These are phyloP conservation scores for Lachnellula arida DNA, from an alignment of 2,329 filamentous ascomycete species.

Conservation along the genomic window DNA sequence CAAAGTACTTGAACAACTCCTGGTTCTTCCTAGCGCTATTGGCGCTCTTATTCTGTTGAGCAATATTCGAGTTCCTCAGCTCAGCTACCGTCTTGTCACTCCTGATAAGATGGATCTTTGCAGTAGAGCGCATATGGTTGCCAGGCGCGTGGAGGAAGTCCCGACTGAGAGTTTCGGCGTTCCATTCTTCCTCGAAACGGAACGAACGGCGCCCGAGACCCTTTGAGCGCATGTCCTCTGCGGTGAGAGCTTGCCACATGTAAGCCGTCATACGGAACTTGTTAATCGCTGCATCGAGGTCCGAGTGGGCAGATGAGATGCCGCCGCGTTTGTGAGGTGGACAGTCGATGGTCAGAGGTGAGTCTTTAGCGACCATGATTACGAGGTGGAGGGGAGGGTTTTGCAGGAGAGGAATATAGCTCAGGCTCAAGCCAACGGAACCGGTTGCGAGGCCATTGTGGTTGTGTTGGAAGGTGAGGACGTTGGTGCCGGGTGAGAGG, in stretches of 20 bases:
- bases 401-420: slow-evolving; percentile 51
- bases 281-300: slow-evolving; percentile 57
- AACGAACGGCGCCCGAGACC: slow-evolving; percentile 66
- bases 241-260: slow-evolving; percentile 72
- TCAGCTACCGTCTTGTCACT: slow-evolving; percentile 62
- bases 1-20: slow-evolving; percentile 43
- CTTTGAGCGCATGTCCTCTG: slow-evolving; percentile 67
- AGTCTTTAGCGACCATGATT: slow-evolving; percentile 66
- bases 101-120: slow-evolving; percentile 66
- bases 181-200: slow-evolving; percentile 70
- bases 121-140: slow-evolving; percentile 27
- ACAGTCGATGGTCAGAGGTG: slow-evolving; percentile 63
- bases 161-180: slow-evolving; percentile 57
- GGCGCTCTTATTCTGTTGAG: slow-evolving; percentile 61
- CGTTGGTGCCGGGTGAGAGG: slow-evolving; percentile 61
- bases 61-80: slow-evolving; percentile 57
- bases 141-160: slow-evolving; percentile 10
- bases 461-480: slow-evolving; percentile 57
- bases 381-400: slow-evolving; percentile 66
- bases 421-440: slow-evolving; percentile 37
- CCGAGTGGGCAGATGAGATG: slow-evolving; percentile 45
- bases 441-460: slow-evolving; percentile 51
- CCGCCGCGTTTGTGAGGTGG: slow-evolving; percentile 54
- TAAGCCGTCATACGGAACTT: slow-evolving; percentile 73
- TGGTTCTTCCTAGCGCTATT: slow-evolving; percentile 50